Conservation (phyloP, 306 rosid genomes). For the Echinosophora koreensis region DNA sequence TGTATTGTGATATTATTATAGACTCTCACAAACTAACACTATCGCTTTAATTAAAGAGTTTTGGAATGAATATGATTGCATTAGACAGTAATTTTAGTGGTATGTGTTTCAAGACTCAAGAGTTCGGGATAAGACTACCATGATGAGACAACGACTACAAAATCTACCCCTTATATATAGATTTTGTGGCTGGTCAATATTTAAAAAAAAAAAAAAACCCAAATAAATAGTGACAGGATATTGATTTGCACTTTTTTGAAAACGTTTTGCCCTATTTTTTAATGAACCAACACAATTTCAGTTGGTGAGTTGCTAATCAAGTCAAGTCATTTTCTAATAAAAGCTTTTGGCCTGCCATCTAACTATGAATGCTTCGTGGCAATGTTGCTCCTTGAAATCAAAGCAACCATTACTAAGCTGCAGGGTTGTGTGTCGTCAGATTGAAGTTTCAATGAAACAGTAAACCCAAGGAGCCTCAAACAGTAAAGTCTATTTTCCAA, state of each 20-base stretch:
- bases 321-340: slow-evolving; percentile 64
- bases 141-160: neutral
- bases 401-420: slow-evolving; percentile 59
- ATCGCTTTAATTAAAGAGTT: slow-evolving; percentile 17
- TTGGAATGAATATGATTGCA: slow-evolving; percentile 2
- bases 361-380: slow-evolving; percentile 41
- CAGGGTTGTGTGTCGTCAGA: slow-evolving; percentile 44
- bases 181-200: neutral
- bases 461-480: neutral
- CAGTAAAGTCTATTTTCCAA: neutral
- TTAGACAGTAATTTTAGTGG: slow-evolving; percentile 8
- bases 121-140: neutral
- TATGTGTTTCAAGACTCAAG: neutral
- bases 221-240: neutral
- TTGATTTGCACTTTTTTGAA: neutral
- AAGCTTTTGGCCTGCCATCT: slow-evolving; percentile 48
- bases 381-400: slow-evolving; percentile 51
- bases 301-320: slow-evolving; percentile 48
- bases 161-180: neutral
- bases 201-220: too few relatives aligned
- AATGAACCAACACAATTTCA: slow-evolving; percentile 4
- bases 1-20: slow-evolving; percentile 12
- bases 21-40: slow-evolving; percentile 1
- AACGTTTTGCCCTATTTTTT: neutral
- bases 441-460: slow-evolving; percentile 47